Percentiles rank a stretch among this genome's conserved stretches.
Conservation (phyloP, 352 stramenopile genomes). For the Globisporangium echinulatum region DNA sequence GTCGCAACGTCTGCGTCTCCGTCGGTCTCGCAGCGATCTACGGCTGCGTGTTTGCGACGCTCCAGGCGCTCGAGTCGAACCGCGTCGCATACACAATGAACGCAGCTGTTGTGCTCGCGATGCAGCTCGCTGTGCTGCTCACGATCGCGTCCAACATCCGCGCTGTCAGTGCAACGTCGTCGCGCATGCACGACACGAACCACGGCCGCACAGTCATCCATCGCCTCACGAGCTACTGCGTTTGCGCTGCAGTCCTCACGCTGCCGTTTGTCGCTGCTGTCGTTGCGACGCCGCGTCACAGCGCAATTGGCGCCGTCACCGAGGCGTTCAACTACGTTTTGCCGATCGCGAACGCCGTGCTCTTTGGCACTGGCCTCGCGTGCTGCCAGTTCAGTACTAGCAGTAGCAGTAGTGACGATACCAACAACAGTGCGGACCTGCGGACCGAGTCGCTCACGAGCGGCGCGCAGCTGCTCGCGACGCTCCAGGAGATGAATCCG, state of each 20-base stretch:
- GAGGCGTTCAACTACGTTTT: constrained; percentile 56
- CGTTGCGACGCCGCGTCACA: constrained; percentile 17
- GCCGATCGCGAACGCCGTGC: constrained; percentile 49
- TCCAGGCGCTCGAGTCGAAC: constrained; percentile 19
- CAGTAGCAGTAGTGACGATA: constrained; percentile 1
- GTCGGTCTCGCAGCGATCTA: constrained; percentile 40
- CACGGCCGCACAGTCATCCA: constrained; percentile 56
- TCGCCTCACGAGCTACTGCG: constrained; percentile 46
- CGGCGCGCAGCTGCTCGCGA: constrained; percentile 11
- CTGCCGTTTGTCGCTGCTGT: constrained; percentile 46
- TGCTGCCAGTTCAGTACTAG: constrained; percentile 21
- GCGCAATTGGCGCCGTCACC: constrained; percentile 30
- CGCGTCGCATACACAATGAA: constrained; percentile 34
- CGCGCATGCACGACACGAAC: constrained; percentile 40
- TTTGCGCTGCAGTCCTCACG: constrained; percentile 40
- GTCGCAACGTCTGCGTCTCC: constrained; percentile 41
- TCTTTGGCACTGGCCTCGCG: constrained; percentile 58
- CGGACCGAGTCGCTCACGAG: constrained; percentile 13
- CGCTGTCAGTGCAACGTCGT: constrained; percentile 24
- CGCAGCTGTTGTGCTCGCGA: constrained; percentile 28
- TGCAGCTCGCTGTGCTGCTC: constrained; percentile 38
- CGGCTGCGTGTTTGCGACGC: constrained; percentile 40
- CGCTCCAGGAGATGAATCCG: constrained; percentile 47
- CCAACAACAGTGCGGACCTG: constrained; percentile 4
- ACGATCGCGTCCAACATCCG: constrained; percentile 46